These are phyloP conservation scores for Stachybotrys chlorohalonatus DNA, from an alignment of 2,329 filamentous ascomycete species.

Conservation along the genomic window DNA sequence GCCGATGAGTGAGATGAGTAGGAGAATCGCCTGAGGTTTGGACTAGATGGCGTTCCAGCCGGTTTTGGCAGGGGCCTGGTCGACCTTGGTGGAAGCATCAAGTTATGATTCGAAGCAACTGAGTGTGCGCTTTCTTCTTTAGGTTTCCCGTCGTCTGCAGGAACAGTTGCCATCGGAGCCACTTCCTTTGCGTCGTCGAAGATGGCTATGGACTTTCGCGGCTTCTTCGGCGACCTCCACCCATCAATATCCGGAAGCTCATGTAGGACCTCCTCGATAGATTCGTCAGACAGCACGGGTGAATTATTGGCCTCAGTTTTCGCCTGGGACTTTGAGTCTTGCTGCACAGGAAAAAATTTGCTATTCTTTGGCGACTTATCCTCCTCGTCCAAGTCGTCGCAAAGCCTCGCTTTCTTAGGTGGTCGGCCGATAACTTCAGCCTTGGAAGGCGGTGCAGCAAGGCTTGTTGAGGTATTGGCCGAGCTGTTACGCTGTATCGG, in stretches of 20 bases:
- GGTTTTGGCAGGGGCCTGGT: conserved; percentile 9
- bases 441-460: conserved; percentile 5
- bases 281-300: conserved; percentile 46
- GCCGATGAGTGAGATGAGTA: conserved; percentile 17
- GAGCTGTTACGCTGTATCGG: conserved; percentile 6
- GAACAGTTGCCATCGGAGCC: background rate
- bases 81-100: conserved; percentile 20
- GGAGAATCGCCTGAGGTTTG: conserved; percentile 23
- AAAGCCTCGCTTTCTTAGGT: conserved; percentile 48
- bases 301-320: conserved; percentile 26
- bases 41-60: conserved; percentile 19
- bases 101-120: conserved; percentile 9
- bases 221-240: conserved; percentile 31
- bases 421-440: conserved; percentile 27
- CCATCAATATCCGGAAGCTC: conserved; percentile 42
- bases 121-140: background rate
- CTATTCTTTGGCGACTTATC: conserved; percentile 33
- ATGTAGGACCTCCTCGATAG: conserved; percentile 43
- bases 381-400: conserved; percentile 29
- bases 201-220: conserved; percentile 28
- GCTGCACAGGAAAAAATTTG: conserved; percentile 34
- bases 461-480: conserved; percentile 3
- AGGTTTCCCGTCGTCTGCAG: background rate
- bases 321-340: conserved; percentile 12
- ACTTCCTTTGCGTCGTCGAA: conserved; percentile 29